A percentile compares a stretch with the other conserved stretches of the same genome.
Evolutionary conservation across 352 stramenopile genomes (phyloP).

Genomic region (Phytophthora agathidicida): DNA sequence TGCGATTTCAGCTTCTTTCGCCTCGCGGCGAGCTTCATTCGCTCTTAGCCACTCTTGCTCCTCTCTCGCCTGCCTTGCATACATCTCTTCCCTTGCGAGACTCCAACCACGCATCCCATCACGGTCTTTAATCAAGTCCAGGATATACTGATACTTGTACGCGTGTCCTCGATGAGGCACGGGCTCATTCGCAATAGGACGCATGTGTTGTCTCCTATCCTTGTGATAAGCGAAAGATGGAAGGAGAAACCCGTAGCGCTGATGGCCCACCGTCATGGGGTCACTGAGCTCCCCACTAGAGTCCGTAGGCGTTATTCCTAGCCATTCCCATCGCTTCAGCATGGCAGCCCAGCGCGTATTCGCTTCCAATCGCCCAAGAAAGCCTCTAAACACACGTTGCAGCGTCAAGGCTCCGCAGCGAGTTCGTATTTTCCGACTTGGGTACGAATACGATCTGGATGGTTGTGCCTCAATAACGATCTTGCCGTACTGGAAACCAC

Average conservation of each 20-base stretch:
- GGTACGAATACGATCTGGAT: conserved; percentile 61
- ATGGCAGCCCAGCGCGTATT: conserved; percentile 75
- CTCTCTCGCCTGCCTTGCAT: conserved; percentile 19
- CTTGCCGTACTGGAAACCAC: conserved; percentile 59
- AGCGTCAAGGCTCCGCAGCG: conserved; percentile 38
- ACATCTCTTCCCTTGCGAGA: conserved; percentile 44
- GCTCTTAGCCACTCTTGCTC: conserved; percentile 23
- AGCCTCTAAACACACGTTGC: conserved; percentile 60
- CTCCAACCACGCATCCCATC: conserved; percentile 70
- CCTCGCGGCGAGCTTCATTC: conserved; percentile 15
- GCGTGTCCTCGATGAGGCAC: conserved; percentile 54
- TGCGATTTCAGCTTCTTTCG: conserved; percentile 30
- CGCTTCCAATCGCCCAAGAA: conserved; percentile 53
- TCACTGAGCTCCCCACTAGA: conserved; percentile 43
- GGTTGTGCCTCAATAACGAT: conserved; percentile 43
- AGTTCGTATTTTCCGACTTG: conserved; percentile 52
- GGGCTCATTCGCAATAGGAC: conserved; percentile 42
- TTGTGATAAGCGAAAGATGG: conserved; percentile 56
- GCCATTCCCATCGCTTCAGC: conserved; percentile 78
- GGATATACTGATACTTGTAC: conserved; percentile 77
- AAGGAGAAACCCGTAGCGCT: conserved; percentile 63
- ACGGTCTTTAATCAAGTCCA: conserved; percentile 70
- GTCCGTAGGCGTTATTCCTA: conserved; percentile 46
- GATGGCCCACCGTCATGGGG: conserved; percentile 57
- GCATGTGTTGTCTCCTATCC: conserved; percentile 54